Conservation (phyloP, 106 monocot genomes). For the Allium sativum region DNA sequence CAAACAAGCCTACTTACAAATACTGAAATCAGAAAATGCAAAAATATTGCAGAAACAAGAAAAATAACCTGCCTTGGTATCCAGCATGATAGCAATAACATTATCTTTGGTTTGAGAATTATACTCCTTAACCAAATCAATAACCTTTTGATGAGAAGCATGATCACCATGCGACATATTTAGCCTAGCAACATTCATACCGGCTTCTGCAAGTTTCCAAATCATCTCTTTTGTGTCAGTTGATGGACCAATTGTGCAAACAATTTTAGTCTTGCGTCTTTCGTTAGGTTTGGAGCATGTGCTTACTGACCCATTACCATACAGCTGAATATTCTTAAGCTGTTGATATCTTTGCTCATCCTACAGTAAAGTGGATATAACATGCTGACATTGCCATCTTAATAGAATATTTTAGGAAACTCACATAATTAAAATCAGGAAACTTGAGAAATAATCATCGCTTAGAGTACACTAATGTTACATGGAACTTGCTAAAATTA, state of each 20-base stretch:
- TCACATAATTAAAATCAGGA: not conserved
- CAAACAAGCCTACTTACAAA: no score
- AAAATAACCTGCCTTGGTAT: conserved; percentile 60
- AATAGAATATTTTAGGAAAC: not conserved
- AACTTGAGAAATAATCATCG: no score
- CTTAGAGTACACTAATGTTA: no score
- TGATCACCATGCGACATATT: conserved; percentile 99
- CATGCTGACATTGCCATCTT: not conserved
- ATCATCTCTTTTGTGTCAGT: conserved; percentile 97
- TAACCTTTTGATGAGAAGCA: conserved; percentile 96
- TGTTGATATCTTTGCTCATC: conserved; percentile 49
- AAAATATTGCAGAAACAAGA: not conserved
- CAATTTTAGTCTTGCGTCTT: conserved; percentile 93
- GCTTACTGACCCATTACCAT: conserved; percentile 29
- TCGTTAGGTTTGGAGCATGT: conserved; percentile 70
- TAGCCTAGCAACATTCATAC: conserved; percentile 95
- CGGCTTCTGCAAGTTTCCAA: conserved; percentile 95
- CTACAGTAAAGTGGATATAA: conserved; percentile 4
- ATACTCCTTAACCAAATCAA: conserved; percentile 94
- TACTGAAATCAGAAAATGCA: no score
- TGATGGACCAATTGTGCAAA: conserved; percentile 95
- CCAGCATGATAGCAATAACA: conserved; percentile 94
- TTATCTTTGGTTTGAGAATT: conserved; percentile 79
- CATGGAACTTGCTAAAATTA: no score
- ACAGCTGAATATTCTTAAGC: conserved; percentile 54